phyloP scores from a whole-genome alignment of 2,329 filamentous ascomycete species.

The Metarhizium guizhouense region DNA sequence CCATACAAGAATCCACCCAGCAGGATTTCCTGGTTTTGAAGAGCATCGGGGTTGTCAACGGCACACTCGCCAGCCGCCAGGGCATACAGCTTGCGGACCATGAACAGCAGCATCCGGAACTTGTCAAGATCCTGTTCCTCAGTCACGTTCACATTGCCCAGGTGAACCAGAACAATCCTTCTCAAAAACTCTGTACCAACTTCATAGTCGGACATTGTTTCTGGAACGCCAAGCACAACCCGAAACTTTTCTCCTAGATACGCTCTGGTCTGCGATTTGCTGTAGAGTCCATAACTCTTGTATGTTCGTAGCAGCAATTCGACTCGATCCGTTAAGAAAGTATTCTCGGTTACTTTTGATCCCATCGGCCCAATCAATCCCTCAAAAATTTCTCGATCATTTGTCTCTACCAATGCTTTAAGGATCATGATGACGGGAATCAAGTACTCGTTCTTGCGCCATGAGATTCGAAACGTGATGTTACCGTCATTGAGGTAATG shows the following conservation, averaged over 20 bases:
- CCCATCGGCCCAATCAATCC: constrained; percentile 72
- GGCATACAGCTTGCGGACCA: constrained; percentile 92
- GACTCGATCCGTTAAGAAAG: constrained; percentile 89
- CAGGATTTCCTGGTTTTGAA: constrained; percentile 92
- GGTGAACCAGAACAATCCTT: constrained; percentile 82
- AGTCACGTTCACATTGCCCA: constrained; percentile 78
- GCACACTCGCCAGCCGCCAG: constrained; percentile 88
- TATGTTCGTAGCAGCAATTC: constrained; percentile 89
- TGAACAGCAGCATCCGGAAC: constrained; percentile 87
- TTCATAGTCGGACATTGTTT: constrained; percentile 79
- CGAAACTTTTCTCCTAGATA: constrained; percentile 90
- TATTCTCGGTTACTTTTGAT: constrained; percentile 73
- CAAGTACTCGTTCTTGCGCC: constrained; percentile 96
- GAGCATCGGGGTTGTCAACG: constrained; percentile 91
- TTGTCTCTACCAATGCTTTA: constrained; percentile 91
- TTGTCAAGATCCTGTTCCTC: constrained; percentile 83
- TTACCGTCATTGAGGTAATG: constrained; percentile 96
- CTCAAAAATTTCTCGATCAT: constrained; percentile 93
- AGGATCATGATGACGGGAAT: constrained; percentile 94
- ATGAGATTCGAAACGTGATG: constrained; percentile 94
- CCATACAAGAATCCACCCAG: constrained; percentile 90
- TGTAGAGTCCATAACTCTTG: constrained; percentile 81
- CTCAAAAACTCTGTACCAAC: constrained; percentile 86
- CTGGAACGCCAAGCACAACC: constrained; percentile 73
- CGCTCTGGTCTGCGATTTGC: constrained; percentile 68